Evolutionary conservation across 2,329 filamentous ascomycete species (phyloP), one percentile per base, ranked within the genome.

Genomic region (Hypoxylon sp.): DNA sequence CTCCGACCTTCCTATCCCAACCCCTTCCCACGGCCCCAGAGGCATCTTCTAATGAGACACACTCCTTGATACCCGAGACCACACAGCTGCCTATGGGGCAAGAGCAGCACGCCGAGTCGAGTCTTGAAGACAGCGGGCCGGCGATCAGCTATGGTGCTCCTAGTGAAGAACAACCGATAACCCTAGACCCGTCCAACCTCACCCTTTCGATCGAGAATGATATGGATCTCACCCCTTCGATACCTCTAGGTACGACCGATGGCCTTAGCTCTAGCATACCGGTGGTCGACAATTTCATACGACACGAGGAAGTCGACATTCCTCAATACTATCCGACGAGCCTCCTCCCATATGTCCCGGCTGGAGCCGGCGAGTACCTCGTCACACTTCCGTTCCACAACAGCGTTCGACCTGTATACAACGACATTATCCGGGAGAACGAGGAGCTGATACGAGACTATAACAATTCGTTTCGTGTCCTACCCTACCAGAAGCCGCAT

Each of bases 381-480:
- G 72, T 88, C 26, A 86, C 85, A 0, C 72, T 88, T 0, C 83
- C 85, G 0, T 80, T 88, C 60, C 79, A 82, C 13, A 75, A 82
- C 11, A 82, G 78, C 48, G 74, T 78, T 7, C 79, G 84, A 13
- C 77, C 79, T 2, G 74, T 79, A 13, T 88, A 88, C 60, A 73
- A 81, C 31, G 77, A 81, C 24, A 76, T 78, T 1, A 73, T 88
- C 15, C 67, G 75, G 9, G 73, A 78, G 11, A 78, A 76, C 55
- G 62, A 69, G 5, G 72, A 77, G 1, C 78, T 84, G 20, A 66
- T 71, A n/a, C 71, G 77, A 13, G 72, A 75, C 1, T 86, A 83
- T 59, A 77, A 74, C 29, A 59, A 69, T 1, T 68, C 71, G 1
- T 81, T 85, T 49, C 76, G 68, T 15, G 71, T 70, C 3, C 76